These are phyloP conservation scores for Parastagonospora avenae DNA, from an alignment of 2,329 filamentous ascomycete species.

Conservation along the genomic window DNA sequence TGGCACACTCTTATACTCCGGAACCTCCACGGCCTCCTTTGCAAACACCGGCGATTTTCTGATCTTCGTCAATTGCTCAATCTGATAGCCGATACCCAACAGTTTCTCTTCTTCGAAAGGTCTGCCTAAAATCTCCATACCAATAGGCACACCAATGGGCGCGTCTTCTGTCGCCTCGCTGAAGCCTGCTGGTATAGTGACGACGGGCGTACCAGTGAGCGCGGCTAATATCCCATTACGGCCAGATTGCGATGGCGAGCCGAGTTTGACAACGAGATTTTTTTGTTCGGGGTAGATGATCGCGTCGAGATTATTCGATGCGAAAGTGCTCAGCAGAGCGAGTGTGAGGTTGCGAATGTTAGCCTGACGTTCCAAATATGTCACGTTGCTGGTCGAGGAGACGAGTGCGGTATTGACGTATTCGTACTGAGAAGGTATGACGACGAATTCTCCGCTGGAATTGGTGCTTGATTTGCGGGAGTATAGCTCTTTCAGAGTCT, in stretches of 20 bases:
- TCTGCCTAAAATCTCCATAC: conserved; percentile 66
- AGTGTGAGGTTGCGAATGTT: conserved; percentile 60
- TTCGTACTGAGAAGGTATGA: conserved; percentile 63
- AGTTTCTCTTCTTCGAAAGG: conserved; percentile 62
- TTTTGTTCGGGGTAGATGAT: conserved; percentile 69
- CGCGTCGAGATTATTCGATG: conserved; percentile 57
- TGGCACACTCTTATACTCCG: conserved; percentile 52
- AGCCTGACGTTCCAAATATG: conserved; percentile 55
- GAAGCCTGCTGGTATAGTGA: conserved; percentile 61
- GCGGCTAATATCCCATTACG: conserved; percentile 64
- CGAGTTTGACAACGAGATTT: conserved; percentile 65
- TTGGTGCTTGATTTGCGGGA: conserved; percentile 39
- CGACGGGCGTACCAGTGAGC: conserved; percentile 59
- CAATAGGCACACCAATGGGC: conserved; percentile 64
- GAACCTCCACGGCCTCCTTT: conserved; percentile 45
- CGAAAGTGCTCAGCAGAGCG: conserved; percentile 58
- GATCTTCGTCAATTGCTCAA: conserved; percentile 55
- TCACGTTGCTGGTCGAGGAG: conserved; percentile 59
- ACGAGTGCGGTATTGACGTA: conserved; percentile 58
- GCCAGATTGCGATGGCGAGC: conserved; percentile 62
- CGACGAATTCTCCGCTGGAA: conserved; percentile 57
- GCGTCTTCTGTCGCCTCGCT: conserved; percentile 56
- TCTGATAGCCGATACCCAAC: conserved; percentile 58
- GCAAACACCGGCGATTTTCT: conserved; percentile 57
- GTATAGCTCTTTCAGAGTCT: conserved; percentile 58